Percentiles rank a stretch among this genome's conserved stretches.
phyloP scores from a whole-genome alignment of 2,329 filamentous ascomycete species.

The Ophiostoma sp. region DNA sequence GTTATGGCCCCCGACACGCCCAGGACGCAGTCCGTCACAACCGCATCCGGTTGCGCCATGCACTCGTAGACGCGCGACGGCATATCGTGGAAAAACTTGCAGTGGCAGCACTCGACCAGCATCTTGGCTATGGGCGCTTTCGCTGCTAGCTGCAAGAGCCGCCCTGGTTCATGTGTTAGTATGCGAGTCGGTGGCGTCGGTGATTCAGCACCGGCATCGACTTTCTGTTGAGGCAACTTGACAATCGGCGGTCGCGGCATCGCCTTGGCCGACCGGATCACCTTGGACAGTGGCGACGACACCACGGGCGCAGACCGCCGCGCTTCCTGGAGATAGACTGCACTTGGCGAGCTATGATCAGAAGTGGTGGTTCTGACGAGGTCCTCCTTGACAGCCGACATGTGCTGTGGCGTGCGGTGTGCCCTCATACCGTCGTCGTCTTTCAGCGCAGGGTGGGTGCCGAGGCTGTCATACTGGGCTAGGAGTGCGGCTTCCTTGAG shows the following conservation, averaged over 20 bases:
- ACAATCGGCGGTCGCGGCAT: background rate
- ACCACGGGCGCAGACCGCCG: conserved; percentile 31
- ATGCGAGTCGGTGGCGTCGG: background rate
- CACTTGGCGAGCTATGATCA: background rate
- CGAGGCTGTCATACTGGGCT: background rate
- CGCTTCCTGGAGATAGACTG: conserved; percentile 17
- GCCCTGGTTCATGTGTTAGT: background rate
- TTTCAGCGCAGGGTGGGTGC: conserved; percentile 16
- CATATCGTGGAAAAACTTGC: conserved; percentile 61
- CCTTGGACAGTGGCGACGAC: conserved; percentile 26
- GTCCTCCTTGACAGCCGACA: background rate
- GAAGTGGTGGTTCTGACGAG: background rate
- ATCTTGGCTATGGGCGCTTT: conserved; percentile 48
- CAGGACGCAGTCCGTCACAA: conserved; percentile 46
- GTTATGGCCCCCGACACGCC: conserved; percentile 53
- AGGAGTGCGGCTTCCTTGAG: conserved; percentile 17
- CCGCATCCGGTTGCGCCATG: conserved; percentile 54
- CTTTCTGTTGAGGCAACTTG: too few species aligned
- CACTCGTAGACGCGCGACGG: conserved; percentile 58
- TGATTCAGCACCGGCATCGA: background rate
- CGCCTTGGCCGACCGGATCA: conserved; percentile 22
- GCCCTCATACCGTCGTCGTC: background rate
- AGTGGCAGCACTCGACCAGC: conserved; percentile 60
- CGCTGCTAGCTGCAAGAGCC: background rate
- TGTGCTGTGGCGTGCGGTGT: background rate